phyloP scores from a whole-genome alignment of 2,329 filamentous ascomycete species.

The Talaromyces sp. region DNA sequence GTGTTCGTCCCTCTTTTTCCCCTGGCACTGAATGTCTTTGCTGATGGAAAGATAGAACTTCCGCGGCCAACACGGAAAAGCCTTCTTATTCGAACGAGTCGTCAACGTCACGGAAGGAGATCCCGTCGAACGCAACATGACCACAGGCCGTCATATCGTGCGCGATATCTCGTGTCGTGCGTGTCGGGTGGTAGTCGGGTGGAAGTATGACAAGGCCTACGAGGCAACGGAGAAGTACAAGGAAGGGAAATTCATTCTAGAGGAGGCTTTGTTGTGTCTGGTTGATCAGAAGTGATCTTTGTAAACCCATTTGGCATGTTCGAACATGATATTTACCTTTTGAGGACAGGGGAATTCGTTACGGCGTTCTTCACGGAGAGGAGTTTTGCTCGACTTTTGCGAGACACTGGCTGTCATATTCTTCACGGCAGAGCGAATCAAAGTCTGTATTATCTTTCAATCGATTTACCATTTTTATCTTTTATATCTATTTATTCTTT shows the following conservation, averaged over 20 bases:
- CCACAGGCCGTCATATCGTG: constrained; percentile 89
- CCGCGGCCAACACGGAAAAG: constrained; percentile 95
- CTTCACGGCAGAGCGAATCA: background rate
- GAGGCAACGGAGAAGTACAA: constrained; percentile 95
- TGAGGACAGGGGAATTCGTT: background rate
- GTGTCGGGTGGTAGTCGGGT: constrained; percentile 89
- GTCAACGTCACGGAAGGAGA: constrained; percentile 83
- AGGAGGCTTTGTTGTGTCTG: constrained; percentile 81
- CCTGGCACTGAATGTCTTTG: background rate
- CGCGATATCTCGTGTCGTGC: constrained; percentile 88
- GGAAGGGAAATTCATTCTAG: constrained; percentile 95
- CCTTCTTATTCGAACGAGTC: constrained; percentile 90
- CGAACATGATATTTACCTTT: background rate
- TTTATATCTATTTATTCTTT: background rate
- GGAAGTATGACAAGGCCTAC: constrained; percentile 98
- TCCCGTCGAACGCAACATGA: constrained; percentile 95
- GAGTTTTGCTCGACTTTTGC: background rate
- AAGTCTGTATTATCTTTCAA: background rate
- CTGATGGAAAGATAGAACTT: constrained; percentile 67
- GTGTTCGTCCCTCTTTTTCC: constrained; percentile 56
- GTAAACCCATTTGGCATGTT: background rate
- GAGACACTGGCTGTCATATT: background rate
- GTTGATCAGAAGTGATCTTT: constrained; percentile 16
- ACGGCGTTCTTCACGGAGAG: background rate
- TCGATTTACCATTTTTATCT: background rate